Conservation (phyloP, 2,329 filamentous ascomycete species). For the Pseudogymnoascus sp. region DNA sequence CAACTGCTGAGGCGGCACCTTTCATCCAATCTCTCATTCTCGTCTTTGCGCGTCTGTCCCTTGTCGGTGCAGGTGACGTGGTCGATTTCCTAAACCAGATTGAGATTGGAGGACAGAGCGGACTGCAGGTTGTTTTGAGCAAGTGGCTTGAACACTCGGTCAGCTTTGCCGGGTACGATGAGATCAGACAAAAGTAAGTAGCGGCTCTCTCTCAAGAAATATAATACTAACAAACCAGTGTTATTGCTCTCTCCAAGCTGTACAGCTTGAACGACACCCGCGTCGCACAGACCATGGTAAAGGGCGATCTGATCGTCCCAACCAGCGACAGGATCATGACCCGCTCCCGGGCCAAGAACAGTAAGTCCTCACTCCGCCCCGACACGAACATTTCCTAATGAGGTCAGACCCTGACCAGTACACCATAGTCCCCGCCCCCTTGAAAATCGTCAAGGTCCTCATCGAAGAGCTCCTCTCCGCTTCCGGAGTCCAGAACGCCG, state of each 20-base stretch:
- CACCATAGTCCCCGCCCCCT: slow-evolving; percentile 75
- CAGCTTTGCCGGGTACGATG: slow-evolving; percentile 96
- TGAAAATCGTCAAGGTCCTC: slow-evolving; percentile 95
- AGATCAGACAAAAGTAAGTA: slow-evolving; percentile 90
- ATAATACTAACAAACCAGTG: slow-evolving; percentile 44
- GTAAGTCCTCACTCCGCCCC: slow-evolving; percentile 39
- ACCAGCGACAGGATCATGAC: slow-evolving; percentile 84
- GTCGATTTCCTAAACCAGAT: slow-evolving; percentile 85
- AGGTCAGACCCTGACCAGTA: slow-evolving; percentile 73
- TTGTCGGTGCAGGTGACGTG: slow-evolving; percentile 79
- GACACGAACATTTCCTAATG: slow-evolving; percentile 18
- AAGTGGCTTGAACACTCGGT: slow-evolving; percentile 98
- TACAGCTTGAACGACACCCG: slow-evolving; percentile 81
- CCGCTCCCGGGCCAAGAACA: slow-evolving; percentile 77
- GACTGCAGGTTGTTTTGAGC: slow-evolving; percentile 78
- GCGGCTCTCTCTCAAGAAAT: background rate
- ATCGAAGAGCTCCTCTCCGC: slow-evolving; percentile 85
- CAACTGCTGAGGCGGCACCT: slow-evolving; percentile 71
- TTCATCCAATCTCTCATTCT: slow-evolving; percentile 95
- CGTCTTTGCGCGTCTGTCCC: slow-evolving; percentile 84
- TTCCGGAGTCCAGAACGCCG: slow-evolving; percentile 54
- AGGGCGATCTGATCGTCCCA: slow-evolving; percentile 81
- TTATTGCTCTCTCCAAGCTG: slow-evolving; percentile 86
- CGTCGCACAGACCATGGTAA: slow-evolving; percentile 71
- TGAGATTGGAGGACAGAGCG: slow-evolving; percentile 69